These are phyloP conservation scores for Arthonia radiata DNA, from an alignment of 495 filamentous ascomycete genomes.

Conservation along the genomic window DNA sequence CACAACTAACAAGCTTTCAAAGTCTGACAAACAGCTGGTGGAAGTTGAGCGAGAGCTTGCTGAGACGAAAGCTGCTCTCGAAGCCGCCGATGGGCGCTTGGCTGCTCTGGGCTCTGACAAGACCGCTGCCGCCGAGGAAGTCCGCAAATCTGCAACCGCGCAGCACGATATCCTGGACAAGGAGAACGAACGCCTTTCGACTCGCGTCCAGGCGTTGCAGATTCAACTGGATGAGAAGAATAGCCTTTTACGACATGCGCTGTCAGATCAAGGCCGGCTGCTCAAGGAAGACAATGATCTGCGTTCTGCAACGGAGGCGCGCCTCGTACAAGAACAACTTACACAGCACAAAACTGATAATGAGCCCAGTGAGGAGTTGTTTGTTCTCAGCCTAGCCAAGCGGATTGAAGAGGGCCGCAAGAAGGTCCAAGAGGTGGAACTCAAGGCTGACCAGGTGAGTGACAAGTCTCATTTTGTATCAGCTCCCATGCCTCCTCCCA, in stretches of 20 bases:
- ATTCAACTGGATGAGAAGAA: slow-evolving; percentile 16
- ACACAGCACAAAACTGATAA: slow-evolving; percentile 8
- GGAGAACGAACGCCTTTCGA: slow-evolving; percentile 15
- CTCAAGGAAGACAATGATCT: slow-evolving; percentile 15
- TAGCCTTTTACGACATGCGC: slow-evolving; percentile 8
- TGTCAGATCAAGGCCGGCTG: slow-evolving; percentile 16
- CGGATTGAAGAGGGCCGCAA: slow-evolving; percentile 1
- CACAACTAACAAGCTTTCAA: too few species aligned
- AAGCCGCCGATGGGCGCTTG: slow-evolving; percentile 15
- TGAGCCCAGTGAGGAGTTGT: background rate
- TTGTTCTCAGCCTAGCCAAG: background rate
- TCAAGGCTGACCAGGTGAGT: too few species aligned
- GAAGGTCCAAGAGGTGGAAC: too few species aligned
- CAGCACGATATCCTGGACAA: too few species aligned
- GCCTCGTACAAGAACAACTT: slow-evolving; percentile 11
- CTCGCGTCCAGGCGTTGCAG: slow-evolving; percentile 11
- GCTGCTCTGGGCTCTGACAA: slow-evolving; percentile 18
- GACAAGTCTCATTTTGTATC: too few species aligned
- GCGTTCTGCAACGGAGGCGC: slow-evolving; percentile 10
- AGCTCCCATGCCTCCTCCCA: too few species aligned
- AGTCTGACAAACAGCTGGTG: too few species aligned
- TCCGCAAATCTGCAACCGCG: too few species aligned
- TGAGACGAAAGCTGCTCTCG: too few species aligned
- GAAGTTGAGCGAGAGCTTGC: too few species aligned
- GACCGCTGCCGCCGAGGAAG: slow-evolving; percentile 10